phyloP scores from a whole-genome alignment of 2,329 filamentous ascomycete species.

The Alternaria angustiovoidea region DNA sequence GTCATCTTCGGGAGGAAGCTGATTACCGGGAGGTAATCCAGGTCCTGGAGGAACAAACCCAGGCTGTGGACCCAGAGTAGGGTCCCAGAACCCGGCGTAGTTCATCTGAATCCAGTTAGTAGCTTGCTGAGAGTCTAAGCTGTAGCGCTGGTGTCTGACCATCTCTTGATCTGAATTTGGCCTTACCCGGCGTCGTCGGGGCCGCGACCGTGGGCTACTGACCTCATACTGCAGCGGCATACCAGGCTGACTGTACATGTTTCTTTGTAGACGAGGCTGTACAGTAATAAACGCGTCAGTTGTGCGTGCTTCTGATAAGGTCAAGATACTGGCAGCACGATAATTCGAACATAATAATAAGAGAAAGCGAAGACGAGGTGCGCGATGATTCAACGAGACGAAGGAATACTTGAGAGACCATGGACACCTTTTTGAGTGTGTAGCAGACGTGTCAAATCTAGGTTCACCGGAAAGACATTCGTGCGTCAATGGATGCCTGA shows the following conservation, averaged over 20 bases:
- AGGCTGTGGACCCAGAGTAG: not conserved
- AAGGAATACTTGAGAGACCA: not conserved
- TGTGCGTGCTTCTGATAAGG: not conserved
- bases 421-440: not conserved
- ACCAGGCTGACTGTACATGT: not conserved
- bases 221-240: not conserved
- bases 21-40: not conserved
- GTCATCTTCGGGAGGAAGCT: constrained; percentile 6
- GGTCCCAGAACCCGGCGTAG: not conserved
- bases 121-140: not conserved
- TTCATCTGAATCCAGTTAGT: not conserved
- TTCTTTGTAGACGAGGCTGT: not conserved
- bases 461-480: not conserved
- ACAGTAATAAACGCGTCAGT: not conserved
- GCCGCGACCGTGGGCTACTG: not conserved
- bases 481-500: not conserved
- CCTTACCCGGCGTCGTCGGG: not conserved
- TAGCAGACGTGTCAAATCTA: not conserved
- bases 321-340: not conserved
- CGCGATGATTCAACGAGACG: not conserved
- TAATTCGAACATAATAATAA: not conserved
- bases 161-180: not conserved
- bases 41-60: not conserved
- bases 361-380: not conserved
- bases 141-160: not conserved